Conservation (phyloP, 2,329 filamentous ascomycete genomes). For the Arthrobotrys pseudoclavata region DNA sequence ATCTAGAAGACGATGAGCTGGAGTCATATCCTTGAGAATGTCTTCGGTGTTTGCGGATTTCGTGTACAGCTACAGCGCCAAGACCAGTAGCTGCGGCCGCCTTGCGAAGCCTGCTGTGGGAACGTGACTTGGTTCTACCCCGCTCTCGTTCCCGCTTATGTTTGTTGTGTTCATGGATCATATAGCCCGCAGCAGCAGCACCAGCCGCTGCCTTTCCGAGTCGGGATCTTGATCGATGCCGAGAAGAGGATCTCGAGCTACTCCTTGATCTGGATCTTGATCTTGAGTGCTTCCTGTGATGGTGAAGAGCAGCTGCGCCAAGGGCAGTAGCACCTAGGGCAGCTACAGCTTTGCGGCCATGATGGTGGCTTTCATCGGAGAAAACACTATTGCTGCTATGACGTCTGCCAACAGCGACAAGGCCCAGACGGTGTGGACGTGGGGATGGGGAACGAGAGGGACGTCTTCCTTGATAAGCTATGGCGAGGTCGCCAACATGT, state of each 20-base stretch:
- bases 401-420: slow-evolving; percentile 48
- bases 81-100: slow-evolving; percentile 57
- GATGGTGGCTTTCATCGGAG: slow-evolving; percentile 44
- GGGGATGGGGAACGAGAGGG: slow-evolving; percentile 53
- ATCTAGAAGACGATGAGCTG: slow-evolving; percentile 47
- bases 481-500: slow-evolving; percentile 53
- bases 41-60: slow-evolving; percentile 53
- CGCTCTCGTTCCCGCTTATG: slow-evolving; percentile 58
- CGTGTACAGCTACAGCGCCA: slow-evolving; percentile 59
- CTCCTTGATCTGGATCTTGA: slow-evolving; percentile 51
- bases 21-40: slow-evolving; percentile 49
- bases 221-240: slow-evolving; percentile 53
- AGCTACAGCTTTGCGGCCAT: slow-evolving; percentile 49
- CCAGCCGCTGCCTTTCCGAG: slow-evolving; percentile 53
- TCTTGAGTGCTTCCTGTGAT: slow-evolving; percentile 26
- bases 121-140: slow-evolving; percentile 57
- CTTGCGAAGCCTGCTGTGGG: slow-evolving; percentile 55
- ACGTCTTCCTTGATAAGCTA: slow-evolving; percentile 45
- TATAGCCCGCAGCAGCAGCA: slow-evolving; percentile 52
- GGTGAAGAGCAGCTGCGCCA: slow-evolving; percentile 47
- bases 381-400: slow-evolving; percentile 52
- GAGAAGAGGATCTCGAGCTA: slow-evolving; percentile 54
- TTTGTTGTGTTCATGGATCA: slow-evolving; percentile 59
- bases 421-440: slow-evolving; percentile 38
- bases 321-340: slow-evolving; percentile 49